Percentiles rank a stretch among this genome's conserved stretches.
These are phyloP conservation scores for Myrmaecium sp. DNA, from an alignment of 2,329 filamentous ascomycete species.

Conservation along the genomic window DNA sequence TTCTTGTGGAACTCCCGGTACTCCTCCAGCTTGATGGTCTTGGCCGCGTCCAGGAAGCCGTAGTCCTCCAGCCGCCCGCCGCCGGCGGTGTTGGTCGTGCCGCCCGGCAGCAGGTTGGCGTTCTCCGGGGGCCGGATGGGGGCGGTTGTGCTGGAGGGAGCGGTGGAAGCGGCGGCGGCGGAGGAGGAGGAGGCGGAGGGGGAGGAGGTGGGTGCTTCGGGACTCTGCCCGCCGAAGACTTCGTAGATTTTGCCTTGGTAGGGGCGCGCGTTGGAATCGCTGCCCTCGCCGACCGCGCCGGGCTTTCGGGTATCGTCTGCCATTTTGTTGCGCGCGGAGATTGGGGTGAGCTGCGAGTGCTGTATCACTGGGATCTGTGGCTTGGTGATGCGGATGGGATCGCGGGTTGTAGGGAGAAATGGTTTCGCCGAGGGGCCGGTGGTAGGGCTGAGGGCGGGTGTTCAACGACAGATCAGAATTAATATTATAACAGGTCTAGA, in stretches of 20 bases:
- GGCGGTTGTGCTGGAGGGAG: conserved; percentile 7
- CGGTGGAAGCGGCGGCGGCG: conserved; percentile 5
- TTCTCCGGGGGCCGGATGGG: conserved; percentile 21
- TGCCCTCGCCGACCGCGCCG: background rate
- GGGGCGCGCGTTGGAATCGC: conserved; percentile 2
- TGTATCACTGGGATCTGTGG: conserved; percentile 1
- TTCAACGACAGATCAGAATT: too few relatives aligned
- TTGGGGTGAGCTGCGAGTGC: too few relatives aligned
- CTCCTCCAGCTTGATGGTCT: conserved; percentile 50
- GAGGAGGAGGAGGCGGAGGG: background rate
- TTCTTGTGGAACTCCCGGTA: conserved; percentile 57
- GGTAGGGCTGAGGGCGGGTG: too few relatives aligned
- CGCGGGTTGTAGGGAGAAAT: too few relatives aligned
- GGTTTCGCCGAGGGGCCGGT: too few relatives aligned
- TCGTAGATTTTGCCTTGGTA: conserved; percentile 2
- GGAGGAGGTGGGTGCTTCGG: background rate
- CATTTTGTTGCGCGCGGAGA: too few relatives aligned
- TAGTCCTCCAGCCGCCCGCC: conserved; percentile 24
- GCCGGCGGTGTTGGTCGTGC: conserved; percentile 42
- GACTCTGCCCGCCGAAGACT: background rate
- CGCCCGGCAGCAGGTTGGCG: conserved; percentile 38
- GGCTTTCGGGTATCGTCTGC: conserved; percentile 27
- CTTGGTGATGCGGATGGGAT: conserved; percentile 2
- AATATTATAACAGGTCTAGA: too few relatives aligned
- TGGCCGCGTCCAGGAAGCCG: conserved; percentile 39